Evolutionary conservation across 2,329 filamentous ascomycete genomes (phyloP).

Genomic region (Aspergillus melleus): DNA sequence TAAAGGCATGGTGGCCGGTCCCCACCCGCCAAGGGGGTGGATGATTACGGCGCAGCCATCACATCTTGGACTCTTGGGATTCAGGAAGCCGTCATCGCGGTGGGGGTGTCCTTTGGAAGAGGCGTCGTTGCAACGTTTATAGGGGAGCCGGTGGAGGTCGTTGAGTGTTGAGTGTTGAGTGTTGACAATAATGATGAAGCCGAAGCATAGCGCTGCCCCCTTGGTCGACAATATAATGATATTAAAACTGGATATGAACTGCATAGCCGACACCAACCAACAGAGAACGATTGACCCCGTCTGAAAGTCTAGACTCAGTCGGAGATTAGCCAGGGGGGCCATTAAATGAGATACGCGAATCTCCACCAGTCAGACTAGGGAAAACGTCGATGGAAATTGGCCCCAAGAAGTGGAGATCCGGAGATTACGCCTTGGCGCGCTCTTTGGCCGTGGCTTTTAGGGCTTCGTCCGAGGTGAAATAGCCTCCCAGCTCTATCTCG

Average conservation of each 20-base stretch:
- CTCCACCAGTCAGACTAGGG: conserved; percentile 1
- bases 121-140: not conserved
- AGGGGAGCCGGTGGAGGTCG: not conserved
- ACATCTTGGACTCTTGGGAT: not conserved
- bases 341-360: not conserved
- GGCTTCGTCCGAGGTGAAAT: too few species aligned
- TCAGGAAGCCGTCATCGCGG: not conserved
- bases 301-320: not conserved
- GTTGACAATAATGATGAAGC: not conserved
- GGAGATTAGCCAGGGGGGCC: not conserved
- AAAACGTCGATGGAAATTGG: not conserved
- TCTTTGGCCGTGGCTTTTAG: not conserved
- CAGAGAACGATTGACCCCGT: not conserved
- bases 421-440: conserved; percentile 9
- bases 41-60: not conserved
- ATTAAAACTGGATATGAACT: not conserved
- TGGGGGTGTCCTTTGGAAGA: not conserved
- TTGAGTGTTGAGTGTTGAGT: too few species aligned
- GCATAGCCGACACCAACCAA: too few species aligned
- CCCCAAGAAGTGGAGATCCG: not conserved
- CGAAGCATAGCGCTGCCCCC: not conserved
- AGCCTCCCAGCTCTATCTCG: not conserved
- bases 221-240: too few species aligned
- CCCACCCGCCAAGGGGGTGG: not conserved
- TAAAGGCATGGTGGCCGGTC: not conserved